These are phyloP conservation scores for Hibiscus trionum DNA, from an alignment of 345 rosid species.

Conservation along the genomic window DNA sequence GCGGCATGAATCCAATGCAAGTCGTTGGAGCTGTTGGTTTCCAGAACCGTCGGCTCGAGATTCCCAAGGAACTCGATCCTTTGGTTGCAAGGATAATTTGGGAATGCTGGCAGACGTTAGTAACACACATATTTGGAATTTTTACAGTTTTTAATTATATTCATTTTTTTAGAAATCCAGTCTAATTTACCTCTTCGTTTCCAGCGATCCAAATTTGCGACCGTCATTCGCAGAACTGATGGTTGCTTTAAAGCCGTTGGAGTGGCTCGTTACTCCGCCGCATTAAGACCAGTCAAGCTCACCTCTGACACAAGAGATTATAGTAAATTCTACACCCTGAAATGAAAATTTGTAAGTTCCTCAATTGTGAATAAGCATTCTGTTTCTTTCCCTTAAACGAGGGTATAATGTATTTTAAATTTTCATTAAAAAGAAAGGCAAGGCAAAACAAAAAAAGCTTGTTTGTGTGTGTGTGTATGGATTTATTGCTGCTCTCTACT, in stretches of 20 bases:
- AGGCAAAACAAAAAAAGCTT: neutral
- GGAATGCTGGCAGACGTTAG: slow-evolving; percentile 97
- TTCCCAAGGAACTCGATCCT: slow-evolving; percentile 93
- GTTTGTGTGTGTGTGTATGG: no score
- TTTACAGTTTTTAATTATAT: neutral
- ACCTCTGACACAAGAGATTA: slow-evolving; percentile 36
- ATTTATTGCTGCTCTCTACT: neutral
- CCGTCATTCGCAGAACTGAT: slow-evolving; percentile 81
- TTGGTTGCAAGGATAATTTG: slow-evolving; percentile 70
- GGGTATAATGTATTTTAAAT: neutral
- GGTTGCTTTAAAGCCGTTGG: slow-evolving; percentile 67
- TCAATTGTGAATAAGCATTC: slow-evolving; percentile 36
- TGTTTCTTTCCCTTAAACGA: slow-evolving; percentile 8
- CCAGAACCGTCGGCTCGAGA: slow-evolving; percentile 93
- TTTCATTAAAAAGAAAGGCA: neutral
- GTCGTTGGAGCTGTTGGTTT: slow-evolving; percentile 99
- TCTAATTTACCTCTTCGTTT: slow-evolving; percentile 6
- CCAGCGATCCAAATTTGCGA: slow-evolving; percentile 82
- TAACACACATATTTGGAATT: neutral
- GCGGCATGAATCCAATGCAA: slow-evolving; percentile 60
- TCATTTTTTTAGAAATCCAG: neutral
- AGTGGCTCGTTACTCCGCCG: slow-evolving; percentile 55
- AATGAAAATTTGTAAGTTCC: neutral
- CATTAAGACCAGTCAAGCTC: slow-evolving; percentile 45
- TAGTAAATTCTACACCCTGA: slow-evolving; percentile 59